Base-by-base conservation (phyloP, 1,139 yeast species). In the Blastobotrys proliferans region DNA sequence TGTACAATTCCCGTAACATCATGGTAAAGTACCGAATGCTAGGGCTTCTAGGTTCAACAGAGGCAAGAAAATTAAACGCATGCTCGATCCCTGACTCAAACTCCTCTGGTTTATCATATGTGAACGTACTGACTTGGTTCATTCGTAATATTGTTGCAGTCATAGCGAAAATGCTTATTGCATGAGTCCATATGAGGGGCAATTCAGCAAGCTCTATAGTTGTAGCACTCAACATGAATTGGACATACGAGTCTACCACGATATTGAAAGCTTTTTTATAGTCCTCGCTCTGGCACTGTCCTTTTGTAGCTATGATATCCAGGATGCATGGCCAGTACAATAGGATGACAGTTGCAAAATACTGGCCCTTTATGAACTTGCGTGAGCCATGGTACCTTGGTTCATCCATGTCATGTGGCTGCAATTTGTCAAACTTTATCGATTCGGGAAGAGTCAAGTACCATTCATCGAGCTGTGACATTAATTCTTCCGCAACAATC, bases 401-500 rank as follows among this genome's bases (percentile, higher is more conserved):
- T n/a, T n/a, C 26, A 24, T 24, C 11, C 11, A 11, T 11, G 8
- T 9, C 26, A 8, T 8, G 26, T 40, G 20, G n/a, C 16, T 21
- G 14, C 4, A 17, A 6, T 16, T 26, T 24, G 38, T 40, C 40
- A 34, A 40, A 40, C 29, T 40, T 40, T 5, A 40, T 34, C 13
- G 40, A 28, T 18, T 40, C 35, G 9, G 43, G 40, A 13, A 40
- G 24, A 29, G 40, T 35, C 30, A 22, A 17, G 13, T 40, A 35
- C 41, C 44, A 41, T 25, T 41, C 41, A 10, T 41, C 37, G 4
- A 41, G 36, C 41, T 41, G 44, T 2, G 26, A 21, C 16, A 30
- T 32, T 18, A 41, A 19, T 31, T 41, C 44, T 18, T 41, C 31
- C n/a, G 44, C 44, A 10, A 41, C 44, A 30, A 41, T 41, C n/a